Base-by-base conservation (phyloP, 176 grass and related monocot species). In the Phoenix dactylifera region DNA sequence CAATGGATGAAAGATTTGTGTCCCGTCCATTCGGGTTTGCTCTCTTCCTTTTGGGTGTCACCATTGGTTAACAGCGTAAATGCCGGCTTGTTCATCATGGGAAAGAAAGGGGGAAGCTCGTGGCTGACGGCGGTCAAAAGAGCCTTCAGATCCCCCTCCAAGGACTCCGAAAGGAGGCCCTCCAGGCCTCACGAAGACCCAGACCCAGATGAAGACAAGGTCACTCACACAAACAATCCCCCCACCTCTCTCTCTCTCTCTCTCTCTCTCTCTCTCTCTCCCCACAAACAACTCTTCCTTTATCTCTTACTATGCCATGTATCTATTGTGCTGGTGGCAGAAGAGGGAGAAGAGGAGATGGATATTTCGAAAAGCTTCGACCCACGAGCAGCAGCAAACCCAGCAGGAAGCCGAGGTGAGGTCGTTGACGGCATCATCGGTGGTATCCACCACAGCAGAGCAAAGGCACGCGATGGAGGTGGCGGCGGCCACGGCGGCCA, bases 61-160 rank as follows among this genome's bases (percentile, higher is more conserved):
- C 35, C 35, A 0, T 9, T 14, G 9, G 35, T 7, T 44, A 12
- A 44, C 35, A 9, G 35, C 10, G 9, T 3, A 9, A 12, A 12
- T 44, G 35, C 35, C 7, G 35, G 9, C 35, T 14, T 12, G 35
- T 44, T 6, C 35, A 44, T 97, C 35, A 44, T 97, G 92, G 92
- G 87, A 7, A 97, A 88, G 87, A 97, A 97, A 74, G 75, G 78
- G 63, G 78, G 78, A 22, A 70, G 80, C 24, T 97, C 92, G 6
- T 97, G 92, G 92, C 74, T 97, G 72, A 91, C 92, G 55, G 92
- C 84, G 48, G 92, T 97, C 66, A 97, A 91, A 72, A 68, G 92
- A 16, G 92, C 92, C 28, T 91, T 97, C 63, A 74, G 92, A 55
- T 97, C 92, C 9, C 87, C 92, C 4, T 88, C 92, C 59, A 97